These are phyloP conservation scores for Protea cynaroides DNA, from an alignment of 164 flowering plant genomes.

Conservation along the genomic window DNA sequence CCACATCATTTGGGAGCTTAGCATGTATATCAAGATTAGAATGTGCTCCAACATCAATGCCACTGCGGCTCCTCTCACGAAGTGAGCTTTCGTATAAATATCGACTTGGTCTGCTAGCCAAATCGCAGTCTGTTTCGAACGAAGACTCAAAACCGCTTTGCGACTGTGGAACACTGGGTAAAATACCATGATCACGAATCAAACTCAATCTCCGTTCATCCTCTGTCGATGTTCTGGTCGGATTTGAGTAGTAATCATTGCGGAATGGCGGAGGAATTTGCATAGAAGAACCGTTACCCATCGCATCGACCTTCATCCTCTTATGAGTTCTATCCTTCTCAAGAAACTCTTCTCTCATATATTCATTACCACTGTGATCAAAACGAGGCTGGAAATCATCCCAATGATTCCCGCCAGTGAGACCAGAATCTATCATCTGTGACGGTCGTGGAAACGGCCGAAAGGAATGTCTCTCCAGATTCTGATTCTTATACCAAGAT, in stretches of 20 bases:
- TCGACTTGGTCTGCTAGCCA: slow-evolving; percentile 1
- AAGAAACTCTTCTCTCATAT: slow-evolving; percentile 16
- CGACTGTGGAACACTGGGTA: slow-evolving; percentile 1
- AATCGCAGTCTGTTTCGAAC: not conserved
- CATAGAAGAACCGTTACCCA: slow-evolving; percentile 9
- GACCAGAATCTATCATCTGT: not conserved
- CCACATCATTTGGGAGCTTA: not conserved
- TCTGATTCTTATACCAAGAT: slow-evolving; percentile 24
- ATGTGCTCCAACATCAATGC: not conserved
- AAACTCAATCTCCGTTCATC: slow-evolving; percentile 68
- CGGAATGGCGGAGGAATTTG: not conserved
- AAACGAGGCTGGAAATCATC: slow-evolving; percentile 7
- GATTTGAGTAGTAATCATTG: slow-evolving; percentile 7
- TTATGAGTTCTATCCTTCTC: slow-evolving; percentile 38
- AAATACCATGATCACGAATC: slow-evolving; percentile 70
- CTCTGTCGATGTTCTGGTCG: slow-evolving; percentile 18
- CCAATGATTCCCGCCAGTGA: slow-evolving; percentile 5
- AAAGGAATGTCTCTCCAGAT: slow-evolving; percentile 15
- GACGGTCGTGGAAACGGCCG: not conserved
- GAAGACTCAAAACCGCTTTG: slow-evolving; percentile 8
- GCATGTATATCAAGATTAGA: not conserved
- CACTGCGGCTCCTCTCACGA: slow-evolving; percentile 2
- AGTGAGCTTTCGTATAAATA: slow-evolving; percentile 2
- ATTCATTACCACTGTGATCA: slow-evolving; percentile 14
- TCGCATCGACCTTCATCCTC: slow-evolving; percentile 50